Evolutionary conservation across 2,329 filamentous ascomycete species (phyloP), one percentile per base, ranked within the genome.

Genomic region (Fonsecaea pedrosoi): DNA sequence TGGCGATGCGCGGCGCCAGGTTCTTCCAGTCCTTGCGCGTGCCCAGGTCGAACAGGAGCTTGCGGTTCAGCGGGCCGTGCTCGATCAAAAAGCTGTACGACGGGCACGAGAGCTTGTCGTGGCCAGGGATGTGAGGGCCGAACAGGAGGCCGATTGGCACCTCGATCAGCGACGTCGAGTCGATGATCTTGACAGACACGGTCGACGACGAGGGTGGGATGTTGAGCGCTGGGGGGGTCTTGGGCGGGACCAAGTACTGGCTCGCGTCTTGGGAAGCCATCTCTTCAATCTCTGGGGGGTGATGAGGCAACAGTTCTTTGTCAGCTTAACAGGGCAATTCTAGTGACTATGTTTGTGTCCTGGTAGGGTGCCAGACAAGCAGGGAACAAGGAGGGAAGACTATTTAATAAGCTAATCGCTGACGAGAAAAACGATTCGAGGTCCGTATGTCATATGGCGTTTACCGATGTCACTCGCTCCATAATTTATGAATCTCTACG

Each of bases 61-160:
- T 53, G 8, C 45, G 45, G 45, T 12, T 40, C 42, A 54, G 32
- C 2, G 32, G 32, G 3, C 35, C 62, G 53, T 73, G 70, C 54
- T 70, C 60, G 34, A 73, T 67, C 15, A 73, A 64, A 48, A 73
- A 73, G 2, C 63, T 71, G 58, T 64, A 71, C 45, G 62, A 59
- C 4, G 69, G 61, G 40, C 48, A 35, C 13, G 62, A 34, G 15
- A 72, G 25, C 34, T 73, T 73, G 54, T 75, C 73, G 2, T 75
- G 74, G 18, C 73, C 73, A 13, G 70, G 70, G 1, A 64, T 70
- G 71, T 75, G 71, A 6, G 75, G 75, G 25, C 78, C 77, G n/a
- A 55, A 34, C 1, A 55, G 12, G 10, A 12, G 8, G 2, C n/a
- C 30, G n/a, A 55, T 34, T 77, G 53, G 69, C 81, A 81, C 0